Conservation (phyloP, 306 rosid species). For the Cicer chorassanicum region DNA sequence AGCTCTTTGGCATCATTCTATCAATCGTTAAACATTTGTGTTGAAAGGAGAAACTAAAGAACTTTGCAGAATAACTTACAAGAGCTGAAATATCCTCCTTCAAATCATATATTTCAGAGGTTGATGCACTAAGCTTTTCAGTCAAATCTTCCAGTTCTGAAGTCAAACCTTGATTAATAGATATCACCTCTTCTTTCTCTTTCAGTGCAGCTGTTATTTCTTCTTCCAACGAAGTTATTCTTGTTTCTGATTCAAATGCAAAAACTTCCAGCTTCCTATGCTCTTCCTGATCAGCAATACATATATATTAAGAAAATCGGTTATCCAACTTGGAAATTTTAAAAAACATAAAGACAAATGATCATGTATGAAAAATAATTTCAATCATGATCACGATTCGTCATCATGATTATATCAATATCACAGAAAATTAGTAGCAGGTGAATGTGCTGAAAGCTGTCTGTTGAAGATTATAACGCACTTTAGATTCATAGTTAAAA, state of each 20-base stretch:
- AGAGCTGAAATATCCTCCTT: constrained; percentile 70
- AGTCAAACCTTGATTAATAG: constrained; percentile 60
- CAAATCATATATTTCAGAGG: constrained; percentile 56
- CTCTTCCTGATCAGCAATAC: constrained; percentile 67
- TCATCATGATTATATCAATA: not conserved
- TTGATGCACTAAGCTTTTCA: constrained; percentile 60
- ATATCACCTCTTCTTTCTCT: constrained; percentile 68
- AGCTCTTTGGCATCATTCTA: constrained; percentile 13
- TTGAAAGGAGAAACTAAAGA: constrained; percentile 14
- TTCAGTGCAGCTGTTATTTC: constrained; percentile 52
- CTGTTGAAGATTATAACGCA: constrained; percentile 25
- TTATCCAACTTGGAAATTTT: not conserved
- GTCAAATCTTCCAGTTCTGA: constrained; percentile 68
- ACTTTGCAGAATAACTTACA: constrained; percentile 60
- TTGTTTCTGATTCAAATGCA: constrained; percentile 77
- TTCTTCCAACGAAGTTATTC: constrained; percentile 67
- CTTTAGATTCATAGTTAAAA: not conserved
- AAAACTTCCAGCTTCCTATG: constrained; percentile 68
- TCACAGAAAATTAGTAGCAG: not conserved
- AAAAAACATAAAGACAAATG: not conserved
- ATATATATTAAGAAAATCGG: constrained; percentile 5
- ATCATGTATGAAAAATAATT: constrained; percentile 16
- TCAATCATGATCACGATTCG: not conserved
- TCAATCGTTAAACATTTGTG: not conserved
- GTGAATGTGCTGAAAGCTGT: constrained; percentile 11